Percentiles rank a stretch among this genome's conserved stretches.
Conservation (phyloP, 2,329 filamentous ascomycete genomes). For the Aquanectria penicillioides region DNA sequence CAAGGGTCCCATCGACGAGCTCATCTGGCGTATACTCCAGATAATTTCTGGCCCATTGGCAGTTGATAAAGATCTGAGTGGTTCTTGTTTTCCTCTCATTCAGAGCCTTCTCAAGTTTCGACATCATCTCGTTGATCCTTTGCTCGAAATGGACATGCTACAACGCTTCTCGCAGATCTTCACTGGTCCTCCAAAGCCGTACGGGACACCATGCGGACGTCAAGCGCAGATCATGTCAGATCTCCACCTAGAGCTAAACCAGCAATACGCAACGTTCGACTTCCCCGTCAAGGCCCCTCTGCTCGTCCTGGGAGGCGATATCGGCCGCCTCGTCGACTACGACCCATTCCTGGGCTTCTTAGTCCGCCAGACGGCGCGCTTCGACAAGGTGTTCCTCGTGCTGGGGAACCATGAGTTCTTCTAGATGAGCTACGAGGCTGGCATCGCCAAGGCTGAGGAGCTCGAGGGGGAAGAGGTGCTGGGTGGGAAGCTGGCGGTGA, state of each 20-base stretch:
- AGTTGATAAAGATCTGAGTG: no score
- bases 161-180: conserved; percentile 32
- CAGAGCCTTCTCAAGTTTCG: background rate
- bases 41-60: no score
- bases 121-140: background rate
- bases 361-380: conserved; percentile 51
- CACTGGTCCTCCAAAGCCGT: conserved; percentile 24
- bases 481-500: conserved; percentile 51
- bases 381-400: conserved; percentile 57
- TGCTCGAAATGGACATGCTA: conserved; percentile 26
- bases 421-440: conserved; percentile 50
- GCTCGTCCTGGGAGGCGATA: conserved; percentile 60
- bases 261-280: conserved; percentile 54
- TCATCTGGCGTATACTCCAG: no score
- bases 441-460: conserved; percentile 48
- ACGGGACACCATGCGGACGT: conserved; percentile 32
- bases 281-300: conserved; percentile 53
- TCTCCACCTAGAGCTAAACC: conserved; percentile 58
- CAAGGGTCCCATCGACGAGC: no score
- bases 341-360: conserved; percentile 57
- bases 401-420: conserved; percentile 67
- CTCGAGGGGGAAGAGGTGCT: conserved; percentile 53
- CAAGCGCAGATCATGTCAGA: conserved; percentile 56
- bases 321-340: conserved; percentile 60
- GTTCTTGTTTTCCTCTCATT: background rate